A percentile compares a stretch with the other conserved stretches of the same genome.
Evolutionary conservation across 306 rosid genomes (phyloP).

Genomic region (Prunus mume): DNA sequence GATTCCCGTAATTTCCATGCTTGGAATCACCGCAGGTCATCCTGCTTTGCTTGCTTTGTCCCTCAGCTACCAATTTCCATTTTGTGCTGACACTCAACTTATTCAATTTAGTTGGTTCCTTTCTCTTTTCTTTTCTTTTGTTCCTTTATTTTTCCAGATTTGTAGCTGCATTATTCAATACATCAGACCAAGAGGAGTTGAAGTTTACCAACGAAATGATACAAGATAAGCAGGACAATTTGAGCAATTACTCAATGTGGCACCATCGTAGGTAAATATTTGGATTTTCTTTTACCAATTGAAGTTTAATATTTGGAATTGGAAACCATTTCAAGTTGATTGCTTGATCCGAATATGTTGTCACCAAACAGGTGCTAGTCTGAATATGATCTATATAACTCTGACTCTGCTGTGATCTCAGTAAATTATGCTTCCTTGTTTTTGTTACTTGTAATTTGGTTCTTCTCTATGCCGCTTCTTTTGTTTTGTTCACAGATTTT

Average conservation of each 20-base stretch:
- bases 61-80: background rate
- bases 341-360: background rate
- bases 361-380: too few relatives aligned
- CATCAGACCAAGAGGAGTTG: slow-evolving; percentile 74
- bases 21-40: slow-evolving; percentile 83
- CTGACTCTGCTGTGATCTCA: too few relatives aligned
- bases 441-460: too few relatives aligned
- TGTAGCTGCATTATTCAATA: slow-evolving; percentile 62
- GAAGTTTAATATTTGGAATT: background rate
- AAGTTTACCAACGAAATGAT: slow-evolving; percentile 63
- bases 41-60: too few relatives aligned
- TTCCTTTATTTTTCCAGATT: slow-evolving; percentile 33
- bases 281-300: background rate
- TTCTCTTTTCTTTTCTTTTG: background rate
- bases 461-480: too few relatives aligned
- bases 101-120: background rate
- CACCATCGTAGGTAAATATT: slow-evolving; percentile 69
- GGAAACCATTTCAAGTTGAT: too few relatives aligned
- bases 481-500: too few relatives aligned
- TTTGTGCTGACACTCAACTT: background rate
- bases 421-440: too few relatives aligned
- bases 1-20: slow-evolving; percentile 90
- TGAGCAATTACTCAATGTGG: slow-evolving; percentile 90
- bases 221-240: slow-evolving; percentile 36
- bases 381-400: too few relatives aligned